phyloP scores from a whole-genome alignment of 768 basidiomycete species.

The Lyophyllum semitale region DNA sequence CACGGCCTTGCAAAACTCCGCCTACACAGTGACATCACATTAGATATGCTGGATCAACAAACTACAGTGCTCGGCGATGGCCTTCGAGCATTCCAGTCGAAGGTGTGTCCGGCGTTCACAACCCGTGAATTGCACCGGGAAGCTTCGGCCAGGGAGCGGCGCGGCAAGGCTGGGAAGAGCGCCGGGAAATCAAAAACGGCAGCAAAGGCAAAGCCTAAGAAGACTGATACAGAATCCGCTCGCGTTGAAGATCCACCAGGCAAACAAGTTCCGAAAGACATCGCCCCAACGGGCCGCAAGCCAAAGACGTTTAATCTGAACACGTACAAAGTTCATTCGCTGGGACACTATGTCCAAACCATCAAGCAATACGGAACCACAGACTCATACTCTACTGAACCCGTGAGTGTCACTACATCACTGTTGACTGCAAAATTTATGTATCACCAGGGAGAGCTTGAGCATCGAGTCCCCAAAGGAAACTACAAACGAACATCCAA shows the following conservation, averaged over 20 bases:
- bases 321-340: not conserved
- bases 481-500: not conserved
- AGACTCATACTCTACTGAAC: not conserved
- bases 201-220: not conserved
- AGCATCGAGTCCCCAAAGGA: not conserved
- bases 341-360: not conserved
- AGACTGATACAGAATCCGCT: no score
- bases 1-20: not conserved
- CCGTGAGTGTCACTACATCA: no score
- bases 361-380: not conserved
- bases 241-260: no score
- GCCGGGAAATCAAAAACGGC: not conserved
- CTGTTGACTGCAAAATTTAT: no score
- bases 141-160: no score
- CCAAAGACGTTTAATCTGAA: not conserved
- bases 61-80: not conserved
- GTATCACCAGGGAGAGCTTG: no score
- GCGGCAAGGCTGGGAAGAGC: no score
- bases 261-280: no score
- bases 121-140: not conserved
- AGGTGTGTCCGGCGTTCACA: no score
- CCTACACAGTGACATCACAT: not conserved
- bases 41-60: not conserved
- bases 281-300: no score
- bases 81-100: not conserved